phyloP scores from a whole-genome alignment of 192 early-diverging fungal genomes.

The Funneliformis geosporum region DNA sequence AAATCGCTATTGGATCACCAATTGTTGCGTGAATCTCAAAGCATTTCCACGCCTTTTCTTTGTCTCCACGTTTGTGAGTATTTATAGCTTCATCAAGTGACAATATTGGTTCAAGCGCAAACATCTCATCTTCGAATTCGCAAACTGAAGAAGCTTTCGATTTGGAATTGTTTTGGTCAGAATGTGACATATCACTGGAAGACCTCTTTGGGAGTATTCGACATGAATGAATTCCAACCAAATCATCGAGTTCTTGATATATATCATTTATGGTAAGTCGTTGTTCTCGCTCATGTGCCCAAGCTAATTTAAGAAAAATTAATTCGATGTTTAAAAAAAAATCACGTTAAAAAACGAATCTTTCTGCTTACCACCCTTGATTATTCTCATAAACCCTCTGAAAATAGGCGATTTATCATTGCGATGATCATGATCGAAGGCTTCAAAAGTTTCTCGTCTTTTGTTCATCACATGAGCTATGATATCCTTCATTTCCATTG shows the following conservation, averaged over 20 bases:
- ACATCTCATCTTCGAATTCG: background rate
- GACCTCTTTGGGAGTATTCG: background rate
- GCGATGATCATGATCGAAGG: too few relatives aligned
- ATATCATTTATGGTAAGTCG: background rate
- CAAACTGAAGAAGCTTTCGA: background rate
- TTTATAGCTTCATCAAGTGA: constrained; percentile 16
- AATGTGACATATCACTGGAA: background rate
- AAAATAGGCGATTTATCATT: background rate
- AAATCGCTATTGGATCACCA: constrained; percentile 3
- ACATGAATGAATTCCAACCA: background rate
- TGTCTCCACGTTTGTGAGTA: background rate
- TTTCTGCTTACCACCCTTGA: background rate
- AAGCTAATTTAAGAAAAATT: background rate
- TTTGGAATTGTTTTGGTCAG: background rate
- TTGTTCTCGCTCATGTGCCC: background rate
- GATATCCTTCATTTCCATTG: background rate
- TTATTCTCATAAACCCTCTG: background rate
- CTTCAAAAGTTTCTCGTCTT: background rate
- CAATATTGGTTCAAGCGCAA: background rate
- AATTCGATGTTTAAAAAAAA: background rate
- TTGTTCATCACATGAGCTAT: background rate
- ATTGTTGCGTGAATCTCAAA: constrained; percentile 17
- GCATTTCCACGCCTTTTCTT: constrained; percentile 20
- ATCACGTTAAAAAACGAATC: background rate
- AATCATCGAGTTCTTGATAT: background rate